Conservation (phyloP, 208 protist genomes). For the Leishmania aethiopica region DNA sequence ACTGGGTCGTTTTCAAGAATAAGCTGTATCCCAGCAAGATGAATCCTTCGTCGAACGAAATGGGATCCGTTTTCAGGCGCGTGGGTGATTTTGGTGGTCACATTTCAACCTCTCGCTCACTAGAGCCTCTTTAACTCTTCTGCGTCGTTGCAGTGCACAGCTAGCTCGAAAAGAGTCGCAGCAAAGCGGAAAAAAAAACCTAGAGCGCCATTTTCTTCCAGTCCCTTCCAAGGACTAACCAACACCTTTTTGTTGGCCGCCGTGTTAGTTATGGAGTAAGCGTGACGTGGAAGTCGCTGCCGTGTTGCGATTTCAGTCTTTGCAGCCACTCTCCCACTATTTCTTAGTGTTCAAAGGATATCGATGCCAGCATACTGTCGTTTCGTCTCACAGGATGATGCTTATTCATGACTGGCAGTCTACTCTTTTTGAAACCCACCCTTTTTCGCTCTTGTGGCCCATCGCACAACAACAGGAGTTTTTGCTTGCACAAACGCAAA, state of each 20-base stretch:
- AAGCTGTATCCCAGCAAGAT: constrained; percentile 86
- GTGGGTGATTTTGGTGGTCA: constrained; percentile 76
- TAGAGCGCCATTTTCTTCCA: neutral
- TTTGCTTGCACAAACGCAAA: neutral
- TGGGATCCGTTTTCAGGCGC: constrained; percentile 87
- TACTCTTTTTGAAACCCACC: neutral
- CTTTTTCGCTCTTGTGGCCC: neutral
- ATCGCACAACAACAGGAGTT: neutral
- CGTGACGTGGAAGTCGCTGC: neutral
- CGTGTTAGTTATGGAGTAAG: neutral
- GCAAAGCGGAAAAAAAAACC: neutral
- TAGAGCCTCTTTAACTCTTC: constrained; percentile 45
- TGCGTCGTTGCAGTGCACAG: constrained; percentile 10
- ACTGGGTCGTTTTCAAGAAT: constrained; percentile 82
- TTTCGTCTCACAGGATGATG: neutral
- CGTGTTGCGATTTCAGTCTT: neutral
- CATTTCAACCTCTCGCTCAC: constrained; percentile 81
- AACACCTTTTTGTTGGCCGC: neutral
- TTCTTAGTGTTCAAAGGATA: neutral
- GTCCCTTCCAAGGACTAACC: neutral
- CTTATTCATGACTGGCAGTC: neutral
- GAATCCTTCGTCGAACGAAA: constrained; percentile 78
- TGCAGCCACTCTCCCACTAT: neutral
- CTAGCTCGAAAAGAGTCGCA: neutral
- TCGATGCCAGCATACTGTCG: neutral